Base-by-base conservation (phyloP, 2,329 filamentous ascomycete genomes). In the Ophiostoma pallidulum region DNA sequence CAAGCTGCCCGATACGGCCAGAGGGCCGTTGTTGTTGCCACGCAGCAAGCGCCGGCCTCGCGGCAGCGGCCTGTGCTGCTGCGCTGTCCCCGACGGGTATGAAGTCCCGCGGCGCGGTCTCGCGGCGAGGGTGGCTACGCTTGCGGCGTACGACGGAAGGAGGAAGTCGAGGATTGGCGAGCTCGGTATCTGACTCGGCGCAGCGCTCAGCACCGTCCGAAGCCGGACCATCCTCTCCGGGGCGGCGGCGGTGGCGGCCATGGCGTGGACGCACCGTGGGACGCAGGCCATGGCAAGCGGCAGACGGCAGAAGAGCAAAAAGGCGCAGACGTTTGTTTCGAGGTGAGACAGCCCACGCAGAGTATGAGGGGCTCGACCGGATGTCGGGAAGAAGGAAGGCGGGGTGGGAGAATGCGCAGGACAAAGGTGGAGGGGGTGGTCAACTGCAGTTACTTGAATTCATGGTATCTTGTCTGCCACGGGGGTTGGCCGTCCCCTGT, bases 141-240 rank as follows among this genome's bases (percentile, higher is more conserved):
- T 36, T 18, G 16, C n/a, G 10, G 28, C 18, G 32, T 39, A 39
- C 4, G 42, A 35, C 3, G 69, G 71, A 28, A 68, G 51, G 18
- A 73, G 63, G 54, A 70, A 65, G 39, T 70, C 66, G 46, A 69
- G 62, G 39, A 69, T 60, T 16, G 63, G 58, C 24, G 53, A 51
- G 24, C 38, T 41, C 49, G 53, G 41, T 22, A 41, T 58, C 55
- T 10, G 24, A 8, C 19, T 16, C 20, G 41, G 28, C n/a, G 19
- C 29, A 18, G 33, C 20, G 8, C 14, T 14, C 14, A 26, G 9
- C 7, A 22, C 36, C 18, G n/a, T 35, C 8, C 36, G 36, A 28
- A 45, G 10, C 26, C 37, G 35, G 6, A 45, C 2, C 2, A 35
- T 19, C 13, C 26, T 20, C 31, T 22, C 44, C 12, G 26, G 40